Conservation (phyloP, 345 rosid genomes). For the Lepidium aucheri region DNA sequence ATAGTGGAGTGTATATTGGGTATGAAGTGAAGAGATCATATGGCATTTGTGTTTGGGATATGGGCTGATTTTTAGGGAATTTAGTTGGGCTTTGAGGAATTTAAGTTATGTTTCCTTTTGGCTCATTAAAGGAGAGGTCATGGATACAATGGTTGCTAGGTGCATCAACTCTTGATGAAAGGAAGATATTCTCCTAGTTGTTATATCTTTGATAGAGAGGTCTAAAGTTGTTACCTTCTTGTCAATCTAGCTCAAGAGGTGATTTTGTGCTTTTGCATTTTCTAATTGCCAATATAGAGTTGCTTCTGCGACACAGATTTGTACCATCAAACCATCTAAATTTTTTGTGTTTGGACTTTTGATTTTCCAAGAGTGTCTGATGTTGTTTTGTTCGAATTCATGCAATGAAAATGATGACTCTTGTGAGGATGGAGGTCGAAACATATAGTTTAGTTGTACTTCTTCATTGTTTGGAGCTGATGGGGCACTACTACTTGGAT, state of each 20-base stretch:
- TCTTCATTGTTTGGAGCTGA: neutral
- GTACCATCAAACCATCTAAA: no score
- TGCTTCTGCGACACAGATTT: no score
- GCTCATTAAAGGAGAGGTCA: no score
- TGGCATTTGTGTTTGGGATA: neutral
- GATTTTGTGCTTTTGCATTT: neutral
- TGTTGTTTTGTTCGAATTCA: neutral
- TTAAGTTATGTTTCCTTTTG: no score
- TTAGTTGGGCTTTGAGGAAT: no score
- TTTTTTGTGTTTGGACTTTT: no score
- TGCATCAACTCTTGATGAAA: no score
- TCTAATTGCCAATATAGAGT: neutral
- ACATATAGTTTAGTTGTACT: neutral
- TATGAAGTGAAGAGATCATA: neutral
- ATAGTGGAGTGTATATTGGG: neutral
- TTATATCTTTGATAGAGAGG: neutral
- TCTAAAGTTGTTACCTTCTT: neutral
- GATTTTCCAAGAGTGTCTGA: neutral
- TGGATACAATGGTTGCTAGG: no score
- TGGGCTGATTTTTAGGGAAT: neutral
- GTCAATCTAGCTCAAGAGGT: neutral
- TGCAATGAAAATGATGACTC: neutral
- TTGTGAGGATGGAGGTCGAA: neutral
- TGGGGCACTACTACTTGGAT: neutral
- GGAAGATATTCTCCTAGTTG: neutral